These are phyloP conservation scores for Hypomyces rosellus DNA, from an alignment of 2,329 filamentous ascomycete species.

Conservation along the genomic window DNA sequence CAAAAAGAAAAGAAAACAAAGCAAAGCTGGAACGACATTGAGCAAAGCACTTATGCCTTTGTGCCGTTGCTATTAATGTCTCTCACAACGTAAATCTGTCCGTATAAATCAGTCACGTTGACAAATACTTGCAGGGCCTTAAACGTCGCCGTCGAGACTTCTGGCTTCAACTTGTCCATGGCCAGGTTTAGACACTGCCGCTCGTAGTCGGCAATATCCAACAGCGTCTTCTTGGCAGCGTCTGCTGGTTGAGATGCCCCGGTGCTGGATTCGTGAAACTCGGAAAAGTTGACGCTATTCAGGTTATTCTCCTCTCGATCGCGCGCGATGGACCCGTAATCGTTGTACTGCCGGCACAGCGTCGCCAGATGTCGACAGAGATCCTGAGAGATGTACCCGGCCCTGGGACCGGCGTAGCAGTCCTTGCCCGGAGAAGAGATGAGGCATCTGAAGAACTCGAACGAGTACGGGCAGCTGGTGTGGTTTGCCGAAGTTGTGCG, in stretches of 20 bases:
- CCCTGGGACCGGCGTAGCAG: slow-evolving; percentile 4
- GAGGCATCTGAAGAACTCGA: slow-evolving; percentile 14
- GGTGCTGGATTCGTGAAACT: slow-evolving; percentile 3
- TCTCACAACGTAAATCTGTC: slow-evolving; percentile 12
- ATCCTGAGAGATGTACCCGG: slow-evolving; percentile 12
- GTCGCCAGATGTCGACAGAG: slow-evolving; percentile 12
- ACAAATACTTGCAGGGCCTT: not conserved
- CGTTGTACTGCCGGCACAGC: slow-evolving; percentile 16
- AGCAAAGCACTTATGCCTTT: no score
- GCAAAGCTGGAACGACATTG: no score
- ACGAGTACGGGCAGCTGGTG: slow-evolving; percentile 13
- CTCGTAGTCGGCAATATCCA: slow-evolving; percentile 11
- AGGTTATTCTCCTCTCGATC: slow-evolving; percentile 15
- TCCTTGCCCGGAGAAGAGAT: slow-evolving; percentile 6
- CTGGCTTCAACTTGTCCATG: not conserved
- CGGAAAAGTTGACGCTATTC: slow-evolving; percentile 16
- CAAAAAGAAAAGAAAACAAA: no score
- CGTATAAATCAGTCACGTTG: slow-evolving; percentile 7
- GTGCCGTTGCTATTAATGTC: slow-evolving; percentile 13
- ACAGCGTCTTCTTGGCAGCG: slow-evolving; percentile 1
- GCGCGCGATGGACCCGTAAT: slow-evolving; percentile 12
- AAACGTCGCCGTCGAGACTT: not conserved
- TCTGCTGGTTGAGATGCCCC: not conserved
- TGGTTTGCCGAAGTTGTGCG: slow-evolving; percentile 12
- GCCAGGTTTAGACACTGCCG: not conserved